Evolutionary conservation across 2,329 filamentous ascomycete species (phyloP), one percentile per base, ranked within the genome.

Genomic region (Chaetomiaceae sp.): DNA sequence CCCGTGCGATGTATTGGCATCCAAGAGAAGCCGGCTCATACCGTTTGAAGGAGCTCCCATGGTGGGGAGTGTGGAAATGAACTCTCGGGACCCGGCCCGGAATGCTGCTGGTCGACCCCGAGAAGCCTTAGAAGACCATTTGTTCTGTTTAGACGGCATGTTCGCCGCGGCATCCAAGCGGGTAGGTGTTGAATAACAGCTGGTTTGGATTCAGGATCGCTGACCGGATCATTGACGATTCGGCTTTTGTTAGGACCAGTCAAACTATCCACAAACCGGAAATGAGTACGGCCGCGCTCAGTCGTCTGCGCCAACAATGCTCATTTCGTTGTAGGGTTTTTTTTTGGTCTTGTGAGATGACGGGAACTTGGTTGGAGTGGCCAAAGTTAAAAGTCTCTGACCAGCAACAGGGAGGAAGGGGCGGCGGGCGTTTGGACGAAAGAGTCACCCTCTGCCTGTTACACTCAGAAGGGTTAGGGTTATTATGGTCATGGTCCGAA

Each of bases 41-140:
- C 54, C 56, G 41, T 53, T 44, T 41, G 44, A 29, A 7, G 36
- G 36, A 18, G 20, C 10, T 10, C 6, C 34, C 33, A 27, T 49
- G 16, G 37, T 41, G 30, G 41, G 33, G 21, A 23, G 5, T 51
- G 48, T 11, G 6, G 47, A 38, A 13, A 45, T n/a, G 30, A 45
- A 50, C 16, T 53, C 37, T 21, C 41, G 51, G n/a, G 32, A n/a
- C 16, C 20, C 53, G 16, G 48, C 44, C 34, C 54, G 56, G 18
- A 41, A 18, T 18, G 42, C 48, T 13, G 49, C n/a, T 48, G 54
- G 42, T 23, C 56, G 58, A 33, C 54, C 52, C 29, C 56, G 60
- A 46, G 52, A 54, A 42, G 53, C 40, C 25, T 60, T 65, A 38
- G 49, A 41, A 43, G 56, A 23, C 61, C 61, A 51, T 61, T 65